Percentiles rank a stretch among this genome's conserved stretches.
Conservation (phyloP, 805 yeast species). For the Pichia insulana region DNA sequence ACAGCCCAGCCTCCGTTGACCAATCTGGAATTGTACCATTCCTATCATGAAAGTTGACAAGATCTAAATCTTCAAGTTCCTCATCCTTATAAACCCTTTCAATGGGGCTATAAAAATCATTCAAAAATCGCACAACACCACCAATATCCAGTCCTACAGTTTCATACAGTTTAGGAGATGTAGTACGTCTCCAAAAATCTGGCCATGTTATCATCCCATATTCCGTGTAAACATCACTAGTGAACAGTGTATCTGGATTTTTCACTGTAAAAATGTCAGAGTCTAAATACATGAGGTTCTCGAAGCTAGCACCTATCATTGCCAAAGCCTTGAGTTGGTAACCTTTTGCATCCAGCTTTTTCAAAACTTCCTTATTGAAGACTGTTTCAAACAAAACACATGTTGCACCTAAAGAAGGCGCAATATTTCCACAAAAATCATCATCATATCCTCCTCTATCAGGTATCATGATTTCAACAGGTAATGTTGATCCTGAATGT, state of each 20-base stretch:
- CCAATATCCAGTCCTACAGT: conserved; percentile 24
- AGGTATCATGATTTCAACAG: conserved; percentile 21
- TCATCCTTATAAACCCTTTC: conserved; percentile 26
- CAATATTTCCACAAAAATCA: conserved; percentile 26
- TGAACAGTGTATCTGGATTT: conserved; percentile 31
- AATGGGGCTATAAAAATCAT: conserved; percentile 21
- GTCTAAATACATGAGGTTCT: conserved; percentile 37
- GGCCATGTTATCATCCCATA: conserved; percentile 65
- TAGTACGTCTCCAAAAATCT: conserved; percentile 65
- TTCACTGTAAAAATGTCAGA: conserved; percentile 39
- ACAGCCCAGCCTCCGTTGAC: conserved; percentile 61
- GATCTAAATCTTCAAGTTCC: conserved; percentile 17
- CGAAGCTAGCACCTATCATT: conserved; percentile 36
- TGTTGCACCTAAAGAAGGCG: conserved; percentile 33
- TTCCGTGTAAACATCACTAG: conserved; percentile 34
- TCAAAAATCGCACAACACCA: conserved; percentile 16
- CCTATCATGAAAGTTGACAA: conserved; percentile 47
- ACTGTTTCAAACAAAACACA: conserved; percentile 34
- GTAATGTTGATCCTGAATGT: conserved; percentile 34
- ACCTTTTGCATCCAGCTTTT: conserved; percentile 22
- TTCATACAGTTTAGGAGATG: conserved; percentile 51
- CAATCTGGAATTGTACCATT: conserved; percentile 57
- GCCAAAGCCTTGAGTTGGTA: conserved; percentile 37
- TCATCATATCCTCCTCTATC: conserved; percentile 10
- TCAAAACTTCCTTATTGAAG: conserved; percentile 22